Percentiles rank a stretch among this genome's conserved stretches.
Conservation (phyloP, 108 stramenopile species). For the Aurantiochytrium sp. region DNA sequence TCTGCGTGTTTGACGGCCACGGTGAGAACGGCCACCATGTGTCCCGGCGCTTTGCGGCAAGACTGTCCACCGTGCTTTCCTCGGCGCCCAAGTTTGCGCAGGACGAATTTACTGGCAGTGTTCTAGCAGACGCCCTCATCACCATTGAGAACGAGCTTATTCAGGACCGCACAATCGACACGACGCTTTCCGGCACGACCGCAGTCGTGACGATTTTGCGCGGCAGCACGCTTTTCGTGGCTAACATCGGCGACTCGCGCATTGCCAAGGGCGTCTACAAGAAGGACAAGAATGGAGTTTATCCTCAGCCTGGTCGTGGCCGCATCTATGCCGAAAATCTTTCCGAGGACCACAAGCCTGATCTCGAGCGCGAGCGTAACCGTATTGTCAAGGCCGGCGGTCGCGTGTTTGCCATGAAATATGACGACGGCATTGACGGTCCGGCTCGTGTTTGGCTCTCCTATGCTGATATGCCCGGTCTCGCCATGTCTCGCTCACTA, state of each 20-base stretch:
- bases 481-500: conserved; percentile 94
- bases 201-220: conserved; percentile 83
- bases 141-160: conserved; percentile 78
- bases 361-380: conserved; percentile 85
- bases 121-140: conserved; percentile 59
- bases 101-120: conserved; percentile 56
- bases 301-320: conserved; percentile 49
- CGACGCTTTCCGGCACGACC: conserved; percentile 89
- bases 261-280: conserved; percentile 44
- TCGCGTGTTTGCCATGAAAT: conserved; percentile 94
- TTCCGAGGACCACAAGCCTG: conserved; percentile 95
- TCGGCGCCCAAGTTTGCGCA: conserved; percentile 69
- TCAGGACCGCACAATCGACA: conserved; percentile 80
- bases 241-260: conserved; percentile 87
- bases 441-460: conserved; percentile 96
- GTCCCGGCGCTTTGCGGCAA: conserved; percentile 74
- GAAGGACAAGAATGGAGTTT: neutral
- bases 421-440: conserved; percentile 96
- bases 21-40: conserved; percentile 93
- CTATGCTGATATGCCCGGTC: conserved; percentile 94
- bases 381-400: conserved; percentile 84
- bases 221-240: conserved; percentile 71
- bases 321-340: conserved; percentile 57
- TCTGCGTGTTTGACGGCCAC: conserved; percentile 93
- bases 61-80: conserved; percentile 75